Conservation (phyloP, 345 rosid genomes). For the Pugionium cornutum region DNA sequence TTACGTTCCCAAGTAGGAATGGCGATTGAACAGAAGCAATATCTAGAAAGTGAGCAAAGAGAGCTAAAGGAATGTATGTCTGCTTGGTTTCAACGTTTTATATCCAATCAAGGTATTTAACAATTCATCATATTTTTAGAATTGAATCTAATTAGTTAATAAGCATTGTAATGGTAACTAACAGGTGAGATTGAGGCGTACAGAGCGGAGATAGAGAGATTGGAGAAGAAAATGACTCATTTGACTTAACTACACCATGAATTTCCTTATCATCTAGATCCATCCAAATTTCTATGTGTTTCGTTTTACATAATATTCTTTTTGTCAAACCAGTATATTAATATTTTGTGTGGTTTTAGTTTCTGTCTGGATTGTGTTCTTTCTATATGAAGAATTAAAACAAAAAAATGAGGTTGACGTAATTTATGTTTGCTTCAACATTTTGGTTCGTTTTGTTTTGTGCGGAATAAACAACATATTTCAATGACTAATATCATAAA, state of each 20-base stretch:
- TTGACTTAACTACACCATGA: neutral
- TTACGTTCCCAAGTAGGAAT: constrained; percentile 30
- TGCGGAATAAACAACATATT: neutral
- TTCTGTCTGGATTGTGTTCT: neutral
- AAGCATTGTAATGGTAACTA: neutral
- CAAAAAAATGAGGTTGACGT: neutral
- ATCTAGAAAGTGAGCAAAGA: neutral
- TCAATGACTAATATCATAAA: no score
- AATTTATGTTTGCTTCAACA: neutral
- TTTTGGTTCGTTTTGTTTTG: neutral
- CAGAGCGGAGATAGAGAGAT: constrained; percentile 13
- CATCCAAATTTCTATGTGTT: constrained; percentile 12
- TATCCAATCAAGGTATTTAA: neutral
- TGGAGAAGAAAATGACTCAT: constrained; percentile 4
- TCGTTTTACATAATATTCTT: neutral
- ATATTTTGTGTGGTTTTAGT: neutral
- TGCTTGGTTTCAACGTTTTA: neutral
- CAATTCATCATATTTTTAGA: neutral
- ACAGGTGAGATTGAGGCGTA: neutral
- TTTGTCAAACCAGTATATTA: neutral
- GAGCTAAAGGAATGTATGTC: neutral
- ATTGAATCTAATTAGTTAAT: neutral
- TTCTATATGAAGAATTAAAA: neutral
- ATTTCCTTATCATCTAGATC: neutral
- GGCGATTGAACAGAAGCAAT: constrained; percentile 4